These are phyloP conservation scores for Scedosporium boydii DNA, from an alignment of 2,329 filamentous ascomycete species.

Conservation along the genomic window DNA sequence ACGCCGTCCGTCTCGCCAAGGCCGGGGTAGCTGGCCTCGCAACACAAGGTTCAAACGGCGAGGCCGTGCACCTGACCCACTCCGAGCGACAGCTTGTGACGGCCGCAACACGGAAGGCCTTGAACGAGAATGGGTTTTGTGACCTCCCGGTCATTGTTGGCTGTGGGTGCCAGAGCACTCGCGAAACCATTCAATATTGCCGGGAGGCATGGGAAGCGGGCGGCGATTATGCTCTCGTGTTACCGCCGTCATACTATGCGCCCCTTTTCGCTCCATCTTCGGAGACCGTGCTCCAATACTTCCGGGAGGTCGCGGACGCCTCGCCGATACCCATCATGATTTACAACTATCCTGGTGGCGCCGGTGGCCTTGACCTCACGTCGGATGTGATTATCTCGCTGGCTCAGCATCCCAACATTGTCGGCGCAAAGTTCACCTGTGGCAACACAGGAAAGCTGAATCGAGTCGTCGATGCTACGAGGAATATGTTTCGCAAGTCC, in stretches of 20 bases:
- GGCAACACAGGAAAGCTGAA: slow-evolving; percentile 54
- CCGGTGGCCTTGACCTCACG: slow-evolving; percentile 45
- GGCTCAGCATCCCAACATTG: slow-evolving; percentile 45
- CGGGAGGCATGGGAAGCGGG: slow-evolving; percentile 58
- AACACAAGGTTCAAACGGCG: slow-evolving; percentile 73
- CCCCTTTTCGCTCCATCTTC: slow-evolving; percentile 52
- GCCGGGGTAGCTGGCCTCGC: slow-evolving; percentile 66
- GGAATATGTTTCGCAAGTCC: neutral
- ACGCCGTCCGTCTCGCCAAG: slow-evolving; percentile 61
- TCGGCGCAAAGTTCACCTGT: slow-evolving; percentile 54
- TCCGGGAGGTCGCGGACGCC: slow-evolving; percentile 47
- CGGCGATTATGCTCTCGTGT: slow-evolving; percentile 65
- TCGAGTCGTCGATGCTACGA: slow-evolving; percentile 36
- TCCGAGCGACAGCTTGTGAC: slow-evolving; percentile 62
- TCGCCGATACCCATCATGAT: slow-evolving; percentile 51
- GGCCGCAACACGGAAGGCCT: slow-evolving; percentile 56
- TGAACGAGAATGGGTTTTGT: slow-evolving; percentile 52
- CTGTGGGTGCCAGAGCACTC: slow-evolving; percentile 62
- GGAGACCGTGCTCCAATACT: slow-evolving; percentile 41
- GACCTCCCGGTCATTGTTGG: slow-evolving; percentile 67
- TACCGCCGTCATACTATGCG: slow-evolving; percentile 71
- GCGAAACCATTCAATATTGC: slow-evolving; percentile 63
- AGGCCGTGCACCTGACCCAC: slow-evolving; percentile 69
- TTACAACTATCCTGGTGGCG: slow-evolving; percentile 54
- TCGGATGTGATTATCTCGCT: slow-evolving; percentile 47